Conservation (phyloP, 1,284 basidiomycete species). For the Meripilus lineatus region DNA sequence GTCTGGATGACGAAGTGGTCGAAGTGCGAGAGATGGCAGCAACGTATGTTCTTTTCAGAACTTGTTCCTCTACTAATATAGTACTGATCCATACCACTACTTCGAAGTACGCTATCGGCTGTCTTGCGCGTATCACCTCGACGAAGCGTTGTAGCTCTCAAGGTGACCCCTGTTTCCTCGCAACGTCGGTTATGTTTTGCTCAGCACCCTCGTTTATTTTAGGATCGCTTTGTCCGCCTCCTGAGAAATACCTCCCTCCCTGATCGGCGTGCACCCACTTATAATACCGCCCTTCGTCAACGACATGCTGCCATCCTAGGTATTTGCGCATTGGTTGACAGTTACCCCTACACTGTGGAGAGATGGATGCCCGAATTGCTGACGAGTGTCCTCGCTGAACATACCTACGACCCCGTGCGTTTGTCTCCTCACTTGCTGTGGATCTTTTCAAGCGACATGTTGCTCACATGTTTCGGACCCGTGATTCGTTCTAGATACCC, state of each 20-base stretch:
- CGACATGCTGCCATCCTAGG: constrained; percentile 79
- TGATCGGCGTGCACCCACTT: constrained; percentile 48
- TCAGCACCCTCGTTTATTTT: constrained; percentile 6
- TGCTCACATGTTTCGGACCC: not conserved
- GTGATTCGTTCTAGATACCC: constrained; percentile 46
- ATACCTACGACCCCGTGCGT: constrained; percentile 72
- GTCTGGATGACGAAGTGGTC: constrained; percentile 69
- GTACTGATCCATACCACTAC: constrained; percentile 3
- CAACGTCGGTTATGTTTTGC: not conserved
- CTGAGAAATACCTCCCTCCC: constrained; percentile 57
- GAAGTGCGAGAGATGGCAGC: constrained; percentile 77
- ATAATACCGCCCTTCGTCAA: constrained; percentile 60
- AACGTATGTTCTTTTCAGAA: constrained; percentile 52
- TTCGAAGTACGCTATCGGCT: constrained; percentile 65
- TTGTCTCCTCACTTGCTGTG: not conserved
- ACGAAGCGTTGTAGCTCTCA: constrained; percentile 65
- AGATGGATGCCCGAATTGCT: constrained; percentile 79
- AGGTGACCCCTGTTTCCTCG: constrained; percentile 32
- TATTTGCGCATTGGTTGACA: constrained; percentile 74
- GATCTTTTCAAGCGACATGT: not conserved
- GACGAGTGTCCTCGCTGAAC: constrained; percentile 69
- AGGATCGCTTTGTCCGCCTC: constrained; percentile 69
- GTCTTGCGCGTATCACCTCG: constrained; percentile 79
- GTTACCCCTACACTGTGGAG: constrained; percentile 83
- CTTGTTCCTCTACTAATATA: not conserved